Conservation (phyloP, 768 basidiomycete genomes). For the Vishniacozyma victoriae region DNA sequence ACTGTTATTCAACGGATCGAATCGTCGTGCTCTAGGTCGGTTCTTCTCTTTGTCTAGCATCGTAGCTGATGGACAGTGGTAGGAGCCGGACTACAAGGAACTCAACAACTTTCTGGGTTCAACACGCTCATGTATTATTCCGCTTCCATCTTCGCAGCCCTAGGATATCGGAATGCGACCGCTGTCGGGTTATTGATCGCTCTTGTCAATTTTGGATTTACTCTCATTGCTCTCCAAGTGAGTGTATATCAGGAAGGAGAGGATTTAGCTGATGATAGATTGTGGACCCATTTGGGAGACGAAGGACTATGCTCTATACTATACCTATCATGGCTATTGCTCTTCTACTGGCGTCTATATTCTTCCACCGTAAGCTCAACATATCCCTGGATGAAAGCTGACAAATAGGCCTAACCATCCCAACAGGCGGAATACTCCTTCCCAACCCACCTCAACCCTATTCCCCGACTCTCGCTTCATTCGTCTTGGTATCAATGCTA, state of each 20-base stretch:
- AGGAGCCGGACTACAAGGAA: conserved; percentile 72
- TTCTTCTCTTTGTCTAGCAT: too few relatives aligned
- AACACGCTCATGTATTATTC: conserved; percentile 66
- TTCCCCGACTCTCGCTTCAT: too few relatives aligned
- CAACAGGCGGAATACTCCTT: conserved; percentile 58
- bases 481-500: conserved; percentile 75
- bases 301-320: conserved; percentile 64
- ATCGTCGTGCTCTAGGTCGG: conserved; percentile 60
- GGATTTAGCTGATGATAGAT: conserved; percentile 49
- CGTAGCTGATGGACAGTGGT: conserved; percentile 57
- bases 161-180: conserved; percentile 76
- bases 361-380: conserved; percentile 60
- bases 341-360: conserved; percentile 58
- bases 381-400: background rate
- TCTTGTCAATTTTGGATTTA: conserved; percentile 72
- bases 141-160: conserved; percentile 70
- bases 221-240: conserved; percentile 58
- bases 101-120: conserved; percentile 78
- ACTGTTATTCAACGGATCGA: too few relatives aligned
- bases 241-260: background rate
- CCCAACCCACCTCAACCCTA: conserved; percentile 61
- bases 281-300: conserved; percentile 66
- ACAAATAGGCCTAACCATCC: conserved; percentile 55
- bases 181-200: conserved; percentile 74
- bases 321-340: conserved; percentile 69